These are phyloP conservation scores for Penicillium argentinense DNA, from an alignment of 495 filamentous ascomycete species.

Conservation along the genomic window DNA sequence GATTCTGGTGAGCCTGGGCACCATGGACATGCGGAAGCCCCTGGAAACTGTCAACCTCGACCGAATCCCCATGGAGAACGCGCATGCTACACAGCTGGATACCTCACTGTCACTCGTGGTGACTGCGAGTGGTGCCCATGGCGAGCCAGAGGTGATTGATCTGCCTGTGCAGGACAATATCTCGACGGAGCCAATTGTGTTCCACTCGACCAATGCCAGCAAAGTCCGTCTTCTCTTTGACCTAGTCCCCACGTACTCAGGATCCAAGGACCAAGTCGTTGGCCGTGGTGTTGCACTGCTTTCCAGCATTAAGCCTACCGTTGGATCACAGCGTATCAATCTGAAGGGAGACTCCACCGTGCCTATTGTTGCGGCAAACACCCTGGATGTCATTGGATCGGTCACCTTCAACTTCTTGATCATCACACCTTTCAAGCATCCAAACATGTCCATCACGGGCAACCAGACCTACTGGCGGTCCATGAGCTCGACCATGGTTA, in stretches of 20 bases:
- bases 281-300: constrained; percentile 92
- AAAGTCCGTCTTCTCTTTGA: constrained; percentile 93
- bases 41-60: constrained; percentile 84
- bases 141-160: constrained; percentile 86
- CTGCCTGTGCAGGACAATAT: constrained; percentile 92
- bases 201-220: constrained; percentile 71
- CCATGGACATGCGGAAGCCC: constrained; percentile 87
- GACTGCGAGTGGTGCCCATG: constrained; percentile 82
- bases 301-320: constrained; percentile 73
- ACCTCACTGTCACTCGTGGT: constrained; percentile 91
- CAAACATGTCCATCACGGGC: constrained; percentile 86
- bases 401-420: constrained; percentile 97
- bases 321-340: constrained; percentile 80
- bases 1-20: constrained; percentile 88
- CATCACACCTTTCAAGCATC: constrained; percentile 91
- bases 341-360: constrained; percentile 92
- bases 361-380: constrained; percentile 78
- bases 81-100: constrained; percentile 89
- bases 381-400: constrained; percentile 85
- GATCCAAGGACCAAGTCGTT: constrained; percentile 80
- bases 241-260: constrained; percentile 95
- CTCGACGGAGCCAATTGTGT: constrained; percentile 86
- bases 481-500: constrained; percentile 78
- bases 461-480: constrained; percentile 96
- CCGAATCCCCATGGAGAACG: constrained; percentile 78